Evolutionary conservation across 1,284 basidiomycete species (phyloP), one percentile per base, ranked within the genome.

Genomic region (Cutaneotrichosporon arboriforme): DNA sequence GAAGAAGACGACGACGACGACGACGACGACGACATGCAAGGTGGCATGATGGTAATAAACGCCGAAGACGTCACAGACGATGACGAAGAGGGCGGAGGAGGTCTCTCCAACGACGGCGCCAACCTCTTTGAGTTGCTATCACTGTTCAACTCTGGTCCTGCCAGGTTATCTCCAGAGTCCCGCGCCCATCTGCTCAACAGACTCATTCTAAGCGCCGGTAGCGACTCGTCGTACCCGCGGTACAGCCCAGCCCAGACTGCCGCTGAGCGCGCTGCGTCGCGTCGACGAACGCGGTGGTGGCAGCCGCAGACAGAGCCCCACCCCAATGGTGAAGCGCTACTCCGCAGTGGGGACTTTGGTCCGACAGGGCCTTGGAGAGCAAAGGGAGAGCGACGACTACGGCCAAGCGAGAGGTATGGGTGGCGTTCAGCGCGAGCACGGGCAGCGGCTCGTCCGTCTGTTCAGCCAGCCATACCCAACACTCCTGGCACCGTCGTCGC

Each of bases 311-410:
- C 72, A 2, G 80, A 85, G 56, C 88, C 92, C 1, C 81, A 88
- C 68, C 70, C 82, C 39, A 79, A 77, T 10, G 93, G 93, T 0
- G 68, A 84, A 8, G 79, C 83, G 44, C 78, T 97, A 8, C 78
- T 90, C 5, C 80, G 81, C 58, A 79, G 84, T 55, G 93, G 93
- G 44, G 90, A 96, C 51, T 97, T 96, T 74, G 92, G 93, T 7
- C 77, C 81, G 49, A 77, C 86, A 33, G 75, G 77, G 18, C 76
- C 77, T 40, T 61, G 58, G 59, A 9, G 53, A 43, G 26, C 61
- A 59, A 66, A 38, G 22, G 43, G 9, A 41, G 52, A 22, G 36
- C 23, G 20, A 23, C 46, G 46, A 23, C 21, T 22, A 36, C 21
- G 54, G 41, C 46, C 45, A 7, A 41, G 51, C 26, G 39, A 52